Evolutionary conservation across 2,329 filamentous ascomycete species (phyloP).

Genomic region (Epichloe festucae): DNA sequence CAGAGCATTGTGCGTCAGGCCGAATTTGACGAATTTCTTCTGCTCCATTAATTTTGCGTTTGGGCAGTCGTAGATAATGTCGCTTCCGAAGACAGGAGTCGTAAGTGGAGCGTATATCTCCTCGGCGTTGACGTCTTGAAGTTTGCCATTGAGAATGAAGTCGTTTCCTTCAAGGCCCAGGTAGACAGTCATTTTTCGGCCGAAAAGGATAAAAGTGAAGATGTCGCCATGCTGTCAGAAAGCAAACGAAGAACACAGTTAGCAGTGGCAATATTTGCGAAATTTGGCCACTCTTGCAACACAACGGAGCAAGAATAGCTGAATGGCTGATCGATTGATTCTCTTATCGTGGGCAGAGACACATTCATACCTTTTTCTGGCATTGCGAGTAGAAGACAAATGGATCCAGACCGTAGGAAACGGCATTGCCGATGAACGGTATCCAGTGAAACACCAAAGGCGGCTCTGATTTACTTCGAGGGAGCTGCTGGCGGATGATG

Average conservation of each 20-base stretch:
- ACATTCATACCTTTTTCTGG: conserved; percentile 55
- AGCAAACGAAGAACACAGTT: background rate
- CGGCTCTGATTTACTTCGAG: conserved; percentile 35
- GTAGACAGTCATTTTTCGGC: conserved; percentile 79
- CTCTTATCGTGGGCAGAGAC: no score
- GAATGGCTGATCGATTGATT: background rate
- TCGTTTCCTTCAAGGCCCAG: conserved; percentile 75
- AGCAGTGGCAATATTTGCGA: background rate
- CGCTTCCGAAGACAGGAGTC: conserved; percentile 61
- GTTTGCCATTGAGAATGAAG: conserved; percentile 83
- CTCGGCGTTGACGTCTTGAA: conserved; percentile 80
- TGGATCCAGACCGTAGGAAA: conserved; percentile 91
- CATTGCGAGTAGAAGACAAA: conserved; percentile 71
- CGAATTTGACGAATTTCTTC: conserved; percentile 85
- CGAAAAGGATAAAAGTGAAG: conserved; percentile 83
- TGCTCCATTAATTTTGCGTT: conserved; percentile 92
- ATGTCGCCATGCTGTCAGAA: conserved; percentile 62
- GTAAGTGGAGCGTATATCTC: conserved; percentile 76
- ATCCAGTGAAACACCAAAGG: conserved; percentile 73
- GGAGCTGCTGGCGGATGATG: no score
- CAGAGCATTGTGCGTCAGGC: conserved; percentile 63
- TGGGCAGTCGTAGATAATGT: conserved; percentile 84
- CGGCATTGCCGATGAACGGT: conserved; percentile 76
- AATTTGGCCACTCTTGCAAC: background rate
- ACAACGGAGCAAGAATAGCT: background rate